A percentile compares a stretch with the other conserved stretches of the same genome.
Conservation (phyloP, 164 flowering plant genomes). For the Macadamia integrifolia region DNA sequence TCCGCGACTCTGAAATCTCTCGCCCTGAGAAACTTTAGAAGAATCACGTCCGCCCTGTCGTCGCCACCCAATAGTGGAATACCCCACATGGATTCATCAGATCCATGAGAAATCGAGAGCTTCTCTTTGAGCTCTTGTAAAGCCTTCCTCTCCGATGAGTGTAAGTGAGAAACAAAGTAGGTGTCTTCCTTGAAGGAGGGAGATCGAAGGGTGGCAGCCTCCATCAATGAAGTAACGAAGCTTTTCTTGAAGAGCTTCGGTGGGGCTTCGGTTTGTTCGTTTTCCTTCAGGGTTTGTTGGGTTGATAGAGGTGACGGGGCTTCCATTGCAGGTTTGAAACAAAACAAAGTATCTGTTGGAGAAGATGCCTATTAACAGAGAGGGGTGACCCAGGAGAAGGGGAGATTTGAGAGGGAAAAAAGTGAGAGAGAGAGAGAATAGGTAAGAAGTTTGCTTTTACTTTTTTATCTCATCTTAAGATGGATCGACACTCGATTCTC, state of each 20-base stretch:
- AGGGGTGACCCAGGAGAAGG: no score
- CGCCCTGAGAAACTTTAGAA: slow-evolving; percentile 83
- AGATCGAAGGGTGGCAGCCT: slow-evolving; percentile 45
- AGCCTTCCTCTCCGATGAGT: slow-evolving; percentile 61
- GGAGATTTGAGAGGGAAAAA: background rate
- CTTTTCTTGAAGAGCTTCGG: slow-evolving; percentile 53
- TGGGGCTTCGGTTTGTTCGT: slow-evolving; percentile 24
- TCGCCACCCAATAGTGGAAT: slow-evolving; percentile 43
- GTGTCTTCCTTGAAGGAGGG: slow-evolving; percentile 83
- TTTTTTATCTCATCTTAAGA: background rate
- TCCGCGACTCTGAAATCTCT: slow-evolving; percentile 71
- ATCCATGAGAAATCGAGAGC: slow-evolving; percentile 30
- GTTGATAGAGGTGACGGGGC: slow-evolving; percentile 29
- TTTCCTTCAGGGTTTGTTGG: slow-evolving; percentile 19
- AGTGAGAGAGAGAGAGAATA: background rate
- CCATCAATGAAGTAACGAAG: slow-evolving; percentile 64
- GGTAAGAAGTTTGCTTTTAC: background rate
- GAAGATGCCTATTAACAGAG: background rate
- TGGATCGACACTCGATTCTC: background rate
- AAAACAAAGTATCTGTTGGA: background rate
- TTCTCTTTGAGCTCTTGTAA: slow-evolving; percentile 56
- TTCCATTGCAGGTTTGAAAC: slow-evolving; percentile 18
- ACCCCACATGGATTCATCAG: slow-evolving; percentile 67
- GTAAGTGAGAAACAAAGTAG: slow-evolving; percentile 61
- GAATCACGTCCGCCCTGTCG: slow-evolving; percentile 68